A percentile compares a stretch with the other conserved stretches of the same genome.
Conservation (phyloP, 2,329 filamentous ascomycete genomes). For the Davidsoniella australis region DNA sequence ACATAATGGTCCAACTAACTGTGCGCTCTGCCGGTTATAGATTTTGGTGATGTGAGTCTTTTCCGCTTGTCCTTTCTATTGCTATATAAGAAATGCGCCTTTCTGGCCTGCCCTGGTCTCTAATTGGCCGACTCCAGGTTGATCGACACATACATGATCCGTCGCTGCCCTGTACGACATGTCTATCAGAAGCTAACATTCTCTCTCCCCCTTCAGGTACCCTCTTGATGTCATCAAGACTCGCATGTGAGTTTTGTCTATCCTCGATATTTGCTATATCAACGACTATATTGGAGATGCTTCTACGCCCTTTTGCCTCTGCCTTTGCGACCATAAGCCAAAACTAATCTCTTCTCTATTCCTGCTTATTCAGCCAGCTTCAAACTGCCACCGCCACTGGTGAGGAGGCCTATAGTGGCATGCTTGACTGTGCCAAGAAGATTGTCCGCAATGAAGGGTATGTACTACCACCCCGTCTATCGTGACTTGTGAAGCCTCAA, state of each 20-base stretch:
- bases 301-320: background rate
- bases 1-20: conserved; percentile 2
- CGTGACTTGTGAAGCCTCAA: background rate
- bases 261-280: no score
- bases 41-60: conserved; percentile 66
- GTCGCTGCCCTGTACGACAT: background rate
- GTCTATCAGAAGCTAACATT: background rate
- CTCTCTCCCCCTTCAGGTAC: conserved; percentile 47
- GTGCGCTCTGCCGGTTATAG: conserved; percentile 27
- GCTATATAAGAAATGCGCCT: no score
- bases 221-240: conserved; percentile 98
- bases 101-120: no score
- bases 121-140: no score
- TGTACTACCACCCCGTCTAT: conserved; percentile 15
- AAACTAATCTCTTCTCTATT: no score
- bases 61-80: conserved; percentile 1
- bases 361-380: conserved; percentile 46
- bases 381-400: conserved; percentile 59
- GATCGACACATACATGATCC: background rate
- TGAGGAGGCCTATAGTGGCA: conserved; percentile 82
- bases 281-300: no score
- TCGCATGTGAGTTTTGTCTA: conserved; percentile 52
- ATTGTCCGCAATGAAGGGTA: conserved; percentile 94
- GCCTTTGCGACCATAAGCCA: no score
- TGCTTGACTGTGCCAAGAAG: conserved; percentile 96